A percentile compares a stretch with the other conserved stretches of the same genome.
These are phyloP conservation scores for Nemania sp. DNA, from an alignment of 2,329 filamentous ascomycete genomes.

Conservation along the genomic window DNA sequence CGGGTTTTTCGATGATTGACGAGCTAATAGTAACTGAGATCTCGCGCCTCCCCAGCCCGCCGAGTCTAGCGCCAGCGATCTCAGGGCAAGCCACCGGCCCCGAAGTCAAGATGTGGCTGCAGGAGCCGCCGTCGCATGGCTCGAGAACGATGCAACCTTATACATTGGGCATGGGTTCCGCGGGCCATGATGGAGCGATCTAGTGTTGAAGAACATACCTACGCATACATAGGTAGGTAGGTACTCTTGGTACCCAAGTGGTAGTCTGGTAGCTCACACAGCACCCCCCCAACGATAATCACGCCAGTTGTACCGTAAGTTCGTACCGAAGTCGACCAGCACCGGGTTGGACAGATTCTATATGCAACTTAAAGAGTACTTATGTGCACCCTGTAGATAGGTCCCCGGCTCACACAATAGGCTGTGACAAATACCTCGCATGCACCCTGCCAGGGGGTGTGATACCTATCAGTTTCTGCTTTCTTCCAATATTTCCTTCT, in stretches of 20 bases:
- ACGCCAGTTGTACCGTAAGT: constrained; percentile 4
- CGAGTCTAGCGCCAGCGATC: constrained; percentile 36
- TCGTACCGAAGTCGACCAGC: constrained; percentile 14
- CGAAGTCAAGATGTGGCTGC: constrained; percentile 42
- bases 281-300: constrained; percentile 12
- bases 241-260: constrained; percentile 1
- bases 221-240: no score
- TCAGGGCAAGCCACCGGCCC: constrained; percentile 39
- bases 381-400: neutral
- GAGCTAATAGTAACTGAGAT: constrained; percentile 12
- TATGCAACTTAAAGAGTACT: neutral
- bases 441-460: constrained; percentile 24
- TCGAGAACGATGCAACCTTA: constrained; percentile 40
- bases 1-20: neutral
- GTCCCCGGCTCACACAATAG: constrained; percentile 10
- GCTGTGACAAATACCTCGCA: constrained; percentile 27
- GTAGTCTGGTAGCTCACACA: neutral
- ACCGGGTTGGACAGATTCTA: neutral
- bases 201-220: constrained; percentile 13
- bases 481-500: constrained; percentile 6
- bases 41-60: constrained; percentile 25
- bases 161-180: constrained; percentile 31
- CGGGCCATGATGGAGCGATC: constrained; percentile 18
- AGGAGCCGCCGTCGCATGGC: constrained; percentile 42
- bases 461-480: constrained; percentile 25